Base-by-base conservation (phyloP, 495 filamentous ascomycete species). In the Podospora pseudopauciseta region DNA sequence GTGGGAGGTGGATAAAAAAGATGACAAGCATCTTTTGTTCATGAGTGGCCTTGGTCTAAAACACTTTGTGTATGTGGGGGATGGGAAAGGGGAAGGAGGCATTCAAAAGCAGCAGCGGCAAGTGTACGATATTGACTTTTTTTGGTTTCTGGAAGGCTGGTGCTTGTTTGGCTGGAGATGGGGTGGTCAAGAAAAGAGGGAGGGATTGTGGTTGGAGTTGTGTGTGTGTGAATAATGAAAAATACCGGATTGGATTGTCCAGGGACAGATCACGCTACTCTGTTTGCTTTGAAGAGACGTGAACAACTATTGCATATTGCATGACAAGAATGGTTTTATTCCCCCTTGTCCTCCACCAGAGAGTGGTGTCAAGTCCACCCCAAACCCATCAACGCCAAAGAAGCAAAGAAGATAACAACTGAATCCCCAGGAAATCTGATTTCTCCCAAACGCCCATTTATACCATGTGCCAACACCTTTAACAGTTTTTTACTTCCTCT, bases 401-500 rank as follows among this genome's bases (percentile, higher is more conserved):
- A 32, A 32, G 30, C 30, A 32, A 32, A 32, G 7, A 7, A 32
- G 30, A 32, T 32, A 32, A 32, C 30, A 32, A 32, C 30, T 32
- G 30, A 32, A 32, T 32, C 7, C 30, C 30, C 30, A 32, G 30
- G 30, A 32, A 32, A 32, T 32, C 23, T 49, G 39, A 49, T 16
- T 49, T 11, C 55, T 15, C 26, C n/a, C 23, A 65, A n/a, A 54
- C 20, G 11, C 16, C 49, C 18, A 61, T 58, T 58, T 19, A 26
- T 58, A 26, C 19, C 55, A 58, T 26, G 54, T 20, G 4, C n/a
- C 16, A 58, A 58, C 7, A 65, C 27, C 20, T 18, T 4, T 28
- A 32, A 39, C 57, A 32, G 30, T 23, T 49, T 64, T 54, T 70
- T 67, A 69, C 77, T 68, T 75, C 79, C 57, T 72, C 76, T 74